These are phyloP conservation scores for Colletotrichum tropicicola DNA, from an alignment of 2,329 filamentous ascomycete genomes.

Conservation along the genomic window DNA sequence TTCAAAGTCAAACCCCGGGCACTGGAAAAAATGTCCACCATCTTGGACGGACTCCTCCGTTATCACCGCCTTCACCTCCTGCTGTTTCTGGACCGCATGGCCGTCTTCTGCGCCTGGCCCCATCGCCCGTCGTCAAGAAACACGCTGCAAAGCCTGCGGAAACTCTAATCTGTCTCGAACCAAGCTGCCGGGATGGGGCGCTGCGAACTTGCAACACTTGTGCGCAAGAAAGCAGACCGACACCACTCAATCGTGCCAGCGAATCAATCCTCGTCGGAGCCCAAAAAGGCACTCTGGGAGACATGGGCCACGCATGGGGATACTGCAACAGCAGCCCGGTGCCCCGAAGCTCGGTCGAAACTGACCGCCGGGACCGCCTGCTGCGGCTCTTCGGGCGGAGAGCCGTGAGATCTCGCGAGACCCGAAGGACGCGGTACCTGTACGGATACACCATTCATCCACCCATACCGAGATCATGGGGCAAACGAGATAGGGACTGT, in stretches of 20 bases:
- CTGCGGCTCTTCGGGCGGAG: conserved; percentile 15
- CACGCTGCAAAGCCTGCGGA: not conserved
- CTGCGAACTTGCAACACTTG: conserved; percentile 7
- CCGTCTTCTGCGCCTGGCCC: too few species aligned
- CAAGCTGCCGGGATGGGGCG: conserved; percentile 21
- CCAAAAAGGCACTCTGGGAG: too few species aligned
- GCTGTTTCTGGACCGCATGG: too few species aligned
- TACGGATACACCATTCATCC: not conserved
- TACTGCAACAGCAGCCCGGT: not conserved
- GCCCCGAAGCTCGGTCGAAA: conserved; percentile 15
- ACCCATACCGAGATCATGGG: not conserved
- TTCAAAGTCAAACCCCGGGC: too few species aligned
- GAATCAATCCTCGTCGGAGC: too few species aligned
- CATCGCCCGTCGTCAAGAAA: not conserved
- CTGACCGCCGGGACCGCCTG: not conserved
- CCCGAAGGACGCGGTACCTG: not conserved
- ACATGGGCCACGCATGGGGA: not conserved
- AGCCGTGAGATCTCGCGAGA: not conserved
- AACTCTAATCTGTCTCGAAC: conserved; percentile 19
- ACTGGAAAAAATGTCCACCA: too few species aligned
- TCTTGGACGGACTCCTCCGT: too few species aligned
- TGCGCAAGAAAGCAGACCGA: not conserved
- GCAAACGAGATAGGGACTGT: conserved; percentile 3
- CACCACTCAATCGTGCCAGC: not conserved
- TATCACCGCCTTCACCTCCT: too few species aligned